Base-by-base conservation (phyloP, 2,329 filamentous ascomycete genomes). In the Calonectria honghensis region DNA sequence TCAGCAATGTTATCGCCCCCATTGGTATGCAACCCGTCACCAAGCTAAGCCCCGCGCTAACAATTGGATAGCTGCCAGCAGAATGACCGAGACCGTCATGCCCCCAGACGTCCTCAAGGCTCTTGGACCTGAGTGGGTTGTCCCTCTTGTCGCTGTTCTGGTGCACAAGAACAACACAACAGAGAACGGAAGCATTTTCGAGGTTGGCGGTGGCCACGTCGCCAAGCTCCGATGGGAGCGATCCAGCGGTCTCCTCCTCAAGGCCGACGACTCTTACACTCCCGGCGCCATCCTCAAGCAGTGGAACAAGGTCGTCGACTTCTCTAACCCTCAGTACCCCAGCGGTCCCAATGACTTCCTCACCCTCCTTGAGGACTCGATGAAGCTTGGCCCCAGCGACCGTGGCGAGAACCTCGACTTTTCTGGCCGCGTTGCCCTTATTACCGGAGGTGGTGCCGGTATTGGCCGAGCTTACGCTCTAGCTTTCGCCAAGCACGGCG, bases 201-300 rank as follows among this genome's bases (percentile, higher is more conserved):
- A 98, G 88, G 95, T 94, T 78, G 97, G 97, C 75, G 97, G 95
- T 83, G 97, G 96, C 72, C 95, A 98, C 87, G 88, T 97, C 73
- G 95, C 96, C 79, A 98, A 98, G 90, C 87, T 98, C 74, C 92
- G 97, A 82, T 99, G 97, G 97, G 95, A 99, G 90, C 94, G 97
- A 77, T 93, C 97, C 70, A 93, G 92, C 85, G 97, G 97, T 86
- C 94, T 95, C 76, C 90, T 98, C 50, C 91, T 98, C 83, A 97
- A 96, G 89, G 93, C 95, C 71, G 97, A 98, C 86, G 92, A 94
- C 81, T 93, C 91, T 77, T 94, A 98, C 85, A 98, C 96, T 7
- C 95, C 97, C 14, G 94, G 94, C 78, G 96, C 96, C 74, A 90
- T 99, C 78, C 89, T 98, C 77, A 93, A 94, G 87, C 96, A 96